A percentile compares a stretch with the other conserved stretches of the same genome.
Conservation (phyloP, 2,329 filamentous ascomycete genomes). For the Clarireedia sp. region DNA sequence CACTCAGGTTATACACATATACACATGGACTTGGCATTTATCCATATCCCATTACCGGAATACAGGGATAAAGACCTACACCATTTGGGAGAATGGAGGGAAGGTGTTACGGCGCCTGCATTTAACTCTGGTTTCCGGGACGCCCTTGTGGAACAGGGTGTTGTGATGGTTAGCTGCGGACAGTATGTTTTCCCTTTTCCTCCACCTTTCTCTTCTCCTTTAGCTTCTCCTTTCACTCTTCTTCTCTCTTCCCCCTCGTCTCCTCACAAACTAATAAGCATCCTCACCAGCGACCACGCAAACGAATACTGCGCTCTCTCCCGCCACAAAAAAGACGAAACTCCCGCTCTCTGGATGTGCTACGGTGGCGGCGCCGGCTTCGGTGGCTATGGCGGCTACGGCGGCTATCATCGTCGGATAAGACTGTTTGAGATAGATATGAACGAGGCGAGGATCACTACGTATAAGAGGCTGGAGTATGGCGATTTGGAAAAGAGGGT, state of each 20-base stretch:
- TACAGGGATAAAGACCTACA: conserved; percentile 57
- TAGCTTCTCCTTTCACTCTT: conserved; percentile 8
- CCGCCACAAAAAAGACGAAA: conserved; percentile 24
- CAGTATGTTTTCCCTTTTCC: conserved; percentile 57
- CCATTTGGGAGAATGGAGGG: conserved; percentile 65
- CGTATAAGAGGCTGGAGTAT: conserved; percentile 83
- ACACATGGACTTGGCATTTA: conserved; percentile 93
- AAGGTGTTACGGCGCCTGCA: conserved; percentile 76
- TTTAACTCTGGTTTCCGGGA: conserved; percentile 93
- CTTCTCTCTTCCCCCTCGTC: too few relatives aligned
- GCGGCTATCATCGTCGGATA: conserved; percentile 73
- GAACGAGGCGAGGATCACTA: conserved; percentile 79
- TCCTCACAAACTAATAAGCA: conserved; percentile 10
- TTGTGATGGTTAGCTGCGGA: conserved; percentile 83
- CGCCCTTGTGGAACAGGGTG: conserved; percentile 75
- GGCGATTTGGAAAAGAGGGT: conserved; percentile 45
- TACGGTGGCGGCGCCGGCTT: conserved; percentile 89
- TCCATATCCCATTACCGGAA: conserved; percentile 93
- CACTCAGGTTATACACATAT: conserved; percentile 83
- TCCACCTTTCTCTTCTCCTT: not conserved
- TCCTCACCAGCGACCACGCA: conserved; percentile 64
- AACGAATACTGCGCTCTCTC: conserved; percentile 90
- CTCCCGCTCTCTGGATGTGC: conserved; percentile 91
- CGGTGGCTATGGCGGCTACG: conserved; percentile 90
- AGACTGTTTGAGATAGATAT: conserved; percentile 91